Evolutionary conservation across 1,139 yeast genomes (phyloP).

Genomic region (Suhomyces terraborum): DNA sequence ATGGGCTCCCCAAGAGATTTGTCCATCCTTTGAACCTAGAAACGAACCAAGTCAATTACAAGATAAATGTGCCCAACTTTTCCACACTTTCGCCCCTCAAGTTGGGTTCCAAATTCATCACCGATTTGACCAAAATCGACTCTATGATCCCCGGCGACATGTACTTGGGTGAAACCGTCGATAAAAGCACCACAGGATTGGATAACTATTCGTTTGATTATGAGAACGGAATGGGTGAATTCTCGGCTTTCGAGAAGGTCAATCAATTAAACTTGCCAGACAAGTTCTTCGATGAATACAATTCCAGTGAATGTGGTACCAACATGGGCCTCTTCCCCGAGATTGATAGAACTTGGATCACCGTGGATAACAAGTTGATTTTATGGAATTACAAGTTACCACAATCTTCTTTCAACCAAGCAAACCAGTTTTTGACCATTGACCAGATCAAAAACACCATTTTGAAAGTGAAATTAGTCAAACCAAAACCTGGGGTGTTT

Average conservation of each 20-base stretch:
- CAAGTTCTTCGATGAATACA: conserved; percentile 74
- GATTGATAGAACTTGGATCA: conserved; percentile 83
- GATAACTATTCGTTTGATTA: conserved; percentile 49
- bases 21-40: conserved; percentile 42
- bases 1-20: conserved; percentile 35
- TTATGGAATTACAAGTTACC: conserved; percentile 79
- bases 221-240: conserved; percentile 48
- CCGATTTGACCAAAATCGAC: conserved; percentile 48
- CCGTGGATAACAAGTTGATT: conserved; percentile 77
- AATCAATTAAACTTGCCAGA: conserved; percentile 78
- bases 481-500: conserved; percentile 80
- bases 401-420: conserved; percentile 48
- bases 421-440: conserved; percentile 73
- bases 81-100: conserved; percentile 46
- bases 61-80: conserved; percentile 48
- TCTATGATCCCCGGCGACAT: conserved; percentile 49
- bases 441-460: conserved; percentile 84
- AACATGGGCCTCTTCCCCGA: conserved; percentile 86
- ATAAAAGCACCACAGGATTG: conserved; percentile 41
- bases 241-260: conserved; percentile 77
- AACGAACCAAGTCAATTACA: conserved; percentile 46
- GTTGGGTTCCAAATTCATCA: conserved; percentile 46
- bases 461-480: conserved; percentile 70
- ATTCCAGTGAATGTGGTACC: conserved; percentile 64
- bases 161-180: conserved; percentile 41